phyloP scores from a whole-genome alignment of 2,329 filamentous ascomycete species.

The Lecanicillium sp. region DNA sequence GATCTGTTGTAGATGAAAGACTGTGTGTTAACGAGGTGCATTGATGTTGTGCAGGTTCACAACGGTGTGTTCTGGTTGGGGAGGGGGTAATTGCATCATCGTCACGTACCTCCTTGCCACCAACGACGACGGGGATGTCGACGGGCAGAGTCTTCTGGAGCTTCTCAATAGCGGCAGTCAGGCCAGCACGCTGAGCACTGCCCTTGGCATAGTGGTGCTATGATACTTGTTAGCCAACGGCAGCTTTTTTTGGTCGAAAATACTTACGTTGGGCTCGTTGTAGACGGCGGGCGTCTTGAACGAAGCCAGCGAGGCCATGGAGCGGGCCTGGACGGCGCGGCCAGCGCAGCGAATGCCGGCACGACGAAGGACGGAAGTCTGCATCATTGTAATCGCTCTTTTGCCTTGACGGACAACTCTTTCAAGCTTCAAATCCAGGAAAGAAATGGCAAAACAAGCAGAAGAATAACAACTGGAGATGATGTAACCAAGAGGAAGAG shows the following conservation, averaged over 20 bases:
- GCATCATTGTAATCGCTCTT: constrained; percentile 18
- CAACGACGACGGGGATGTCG: constrained; percentile 75
- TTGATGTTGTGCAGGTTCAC: neutral
- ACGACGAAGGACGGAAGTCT: constrained; percentile 24
- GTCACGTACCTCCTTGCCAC: constrained; percentile 63
- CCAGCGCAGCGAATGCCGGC: constrained; percentile 23
- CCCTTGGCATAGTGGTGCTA: constrained; percentile 87
- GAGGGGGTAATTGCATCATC: neutral
- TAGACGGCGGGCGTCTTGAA: constrained; percentile 82
- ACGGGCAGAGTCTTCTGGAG: constrained; percentile 62
- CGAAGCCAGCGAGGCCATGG: constrained; percentile 56
- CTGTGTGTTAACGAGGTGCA: neutral
- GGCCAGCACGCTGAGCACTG: constrained; percentile 66
- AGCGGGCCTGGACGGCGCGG: constrained; percentile 20
- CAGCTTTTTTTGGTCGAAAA: no score
- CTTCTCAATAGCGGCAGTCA: constrained; percentile 64
- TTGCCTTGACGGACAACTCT: neutral
- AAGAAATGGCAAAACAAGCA: no score
- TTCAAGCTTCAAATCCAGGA: no score
- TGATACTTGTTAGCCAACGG: constrained; percentile 1
- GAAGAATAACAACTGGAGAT: no score
- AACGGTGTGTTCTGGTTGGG: neutral
- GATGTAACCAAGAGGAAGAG: no score
- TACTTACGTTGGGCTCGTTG: constrained; percentile 91
- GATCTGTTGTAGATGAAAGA: constrained; percentile 37